Evolutionary conservation across 2,329 filamentous ascomycete species (phyloP).

Genomic region (Ophiostoma ulmi): DNA sequence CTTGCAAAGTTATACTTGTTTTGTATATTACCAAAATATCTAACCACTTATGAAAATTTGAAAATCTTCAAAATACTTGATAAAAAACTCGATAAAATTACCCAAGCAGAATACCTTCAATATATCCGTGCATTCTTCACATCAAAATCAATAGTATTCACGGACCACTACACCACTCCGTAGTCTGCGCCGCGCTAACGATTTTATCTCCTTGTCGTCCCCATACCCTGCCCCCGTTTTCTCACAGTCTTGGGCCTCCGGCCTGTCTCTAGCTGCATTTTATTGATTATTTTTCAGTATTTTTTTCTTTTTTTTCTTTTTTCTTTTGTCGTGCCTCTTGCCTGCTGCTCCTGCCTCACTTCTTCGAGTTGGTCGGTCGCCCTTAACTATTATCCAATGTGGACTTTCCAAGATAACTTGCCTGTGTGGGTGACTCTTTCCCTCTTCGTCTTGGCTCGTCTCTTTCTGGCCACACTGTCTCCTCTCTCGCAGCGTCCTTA

Average conservation of each 20-base stretch:
- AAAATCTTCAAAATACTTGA: not conserved
- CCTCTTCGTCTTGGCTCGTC: not conserved
- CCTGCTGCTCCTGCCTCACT: constrained; percentile 9
- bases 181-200: constrained; percentile 9
- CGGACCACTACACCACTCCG: constrained; percentile 13
- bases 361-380: not conserved
- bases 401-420: not conserved
- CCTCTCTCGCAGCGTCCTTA: constrained; percentile 11
- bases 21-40: not conserved
- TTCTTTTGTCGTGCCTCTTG: not conserved
- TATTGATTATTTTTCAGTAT: not conserved
- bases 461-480: not conserved
- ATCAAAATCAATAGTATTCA: not conserved
- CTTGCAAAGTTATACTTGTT: not conserved
- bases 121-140: not conserved
- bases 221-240: constrained; percentile 20
- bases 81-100: not conserved
- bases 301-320: constrained; percentile 3
- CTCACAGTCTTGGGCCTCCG: constrained; percentile 17
- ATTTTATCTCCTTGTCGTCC: constrained; percentile 19
- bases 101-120: not conserved
- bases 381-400: not conserved
- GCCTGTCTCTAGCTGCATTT: constrained; percentile 8
- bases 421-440: not conserved
- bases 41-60: not conserved